A percentile compares a stretch with the other conserved stretches of the same genome.
phyloP scores from a whole-genome alignment of 2,329 filamentous ascomycete species.

The Aspergillus sp. region DNA sequence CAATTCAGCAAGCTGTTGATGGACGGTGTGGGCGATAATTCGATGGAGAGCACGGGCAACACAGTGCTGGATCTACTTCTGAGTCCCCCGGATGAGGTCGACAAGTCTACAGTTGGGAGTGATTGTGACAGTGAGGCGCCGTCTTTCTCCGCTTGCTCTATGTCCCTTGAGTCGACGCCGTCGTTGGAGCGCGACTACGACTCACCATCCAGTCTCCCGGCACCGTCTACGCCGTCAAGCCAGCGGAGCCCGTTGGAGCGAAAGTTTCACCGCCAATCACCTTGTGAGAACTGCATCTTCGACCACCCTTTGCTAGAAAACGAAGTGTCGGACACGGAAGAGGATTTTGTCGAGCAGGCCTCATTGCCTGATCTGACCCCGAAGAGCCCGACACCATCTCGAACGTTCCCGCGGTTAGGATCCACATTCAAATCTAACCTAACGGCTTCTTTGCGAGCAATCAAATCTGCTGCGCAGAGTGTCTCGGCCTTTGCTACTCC shows the following conservation, averaged over 20 bases:
- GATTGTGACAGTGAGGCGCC: conserved; percentile 49
- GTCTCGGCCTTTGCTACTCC: conserved; percentile 61
- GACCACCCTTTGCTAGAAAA: conserved; percentile 60
- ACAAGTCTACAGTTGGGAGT: conserved; percentile 43
- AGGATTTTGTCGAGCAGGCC: conserved; percentile 17
- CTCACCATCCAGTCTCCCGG: conserved; percentile 48
- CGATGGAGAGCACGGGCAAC: conserved; percentile 43
- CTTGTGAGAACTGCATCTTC: conserved; percentile 56
- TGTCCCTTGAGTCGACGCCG: conserved; percentile 61
- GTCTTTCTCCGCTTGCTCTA: conserved; percentile 50
- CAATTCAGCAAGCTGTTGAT: conserved; percentile 61
- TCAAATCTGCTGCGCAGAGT: conserved; percentile 63
- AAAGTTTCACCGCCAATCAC: conserved; percentile 52
- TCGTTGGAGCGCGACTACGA: conserved; percentile 55
- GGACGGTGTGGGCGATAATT: conserved; percentile 52
- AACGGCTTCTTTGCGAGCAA: conserved; percentile 62
- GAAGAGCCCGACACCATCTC: conserved; percentile 30
- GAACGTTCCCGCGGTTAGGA: conserved; percentile 45
- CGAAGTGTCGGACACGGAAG: conserved; percentile 26
- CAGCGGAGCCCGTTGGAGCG: conserved; percentile 42
- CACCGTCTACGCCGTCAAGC: conserved; percentile 46
- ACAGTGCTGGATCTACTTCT: conserved; percentile 58
- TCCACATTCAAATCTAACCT: conserved; percentile 64
- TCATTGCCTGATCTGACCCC: conserved; percentile 13
- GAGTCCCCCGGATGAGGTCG: conserved; percentile 52